Conservation (phyloP, 2,329 filamentous ascomycete species). For the Blumeriella jaapii region DNA sequence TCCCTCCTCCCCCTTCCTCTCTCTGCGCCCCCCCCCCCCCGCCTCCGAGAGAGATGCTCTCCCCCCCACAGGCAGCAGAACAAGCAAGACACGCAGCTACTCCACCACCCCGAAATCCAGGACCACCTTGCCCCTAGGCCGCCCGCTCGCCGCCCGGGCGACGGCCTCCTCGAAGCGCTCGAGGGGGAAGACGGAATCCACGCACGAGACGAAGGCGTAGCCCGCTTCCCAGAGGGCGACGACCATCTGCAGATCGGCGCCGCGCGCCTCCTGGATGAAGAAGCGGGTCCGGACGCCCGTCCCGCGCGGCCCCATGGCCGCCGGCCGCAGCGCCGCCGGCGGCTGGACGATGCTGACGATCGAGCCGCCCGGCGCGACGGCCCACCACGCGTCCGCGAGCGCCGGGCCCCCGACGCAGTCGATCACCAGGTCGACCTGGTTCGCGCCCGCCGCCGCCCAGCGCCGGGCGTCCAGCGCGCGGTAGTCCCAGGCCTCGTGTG, state of each 20-base stretch:
- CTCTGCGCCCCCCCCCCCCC: too few species aligned
- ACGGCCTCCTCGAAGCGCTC: slow-evolving; percentile 32
- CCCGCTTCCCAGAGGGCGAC: slow-evolving; percentile 30
- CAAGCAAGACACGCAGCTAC: too few species aligned
- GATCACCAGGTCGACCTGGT: slow-evolving; percentile 32
- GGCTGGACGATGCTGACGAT: slow-evolving; percentile 32
- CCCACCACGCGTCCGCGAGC: slow-evolving; percentile 33
- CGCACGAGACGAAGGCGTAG: slow-evolving; percentile 26
- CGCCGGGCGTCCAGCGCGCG: slow-evolving; percentile 22
- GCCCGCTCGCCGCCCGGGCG: slow-evolving; percentile 29
- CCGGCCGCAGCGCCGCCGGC: slow-evolving; percentile 26
- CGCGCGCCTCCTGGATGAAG: slow-evolving; percentile 32
- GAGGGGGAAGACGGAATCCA: slow-evolving; percentile 33
- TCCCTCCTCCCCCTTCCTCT: too few species aligned
- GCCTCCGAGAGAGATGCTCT: too few species aligned
- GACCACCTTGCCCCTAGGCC: slow-evolving; percentile 34
- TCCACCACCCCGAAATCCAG: slow-evolving; percentile 24
- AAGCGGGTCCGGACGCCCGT: slow-evolving; percentile 27
- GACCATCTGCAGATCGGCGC: slow-evolving; percentile 29
- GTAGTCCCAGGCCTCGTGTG: slow-evolving; percentile 30
- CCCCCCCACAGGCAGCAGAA: too few species aligned
- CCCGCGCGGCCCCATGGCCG: slow-evolving; percentile 14
- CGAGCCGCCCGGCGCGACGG: slow-evolving; percentile 28
- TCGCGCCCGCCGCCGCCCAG: slow-evolving; percentile 25
- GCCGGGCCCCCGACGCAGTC: slow-evolving; percentile 32